Conservation (phyloP, 371 early-diverging fungal genomes). For the Nematocida displodere region DNA sequence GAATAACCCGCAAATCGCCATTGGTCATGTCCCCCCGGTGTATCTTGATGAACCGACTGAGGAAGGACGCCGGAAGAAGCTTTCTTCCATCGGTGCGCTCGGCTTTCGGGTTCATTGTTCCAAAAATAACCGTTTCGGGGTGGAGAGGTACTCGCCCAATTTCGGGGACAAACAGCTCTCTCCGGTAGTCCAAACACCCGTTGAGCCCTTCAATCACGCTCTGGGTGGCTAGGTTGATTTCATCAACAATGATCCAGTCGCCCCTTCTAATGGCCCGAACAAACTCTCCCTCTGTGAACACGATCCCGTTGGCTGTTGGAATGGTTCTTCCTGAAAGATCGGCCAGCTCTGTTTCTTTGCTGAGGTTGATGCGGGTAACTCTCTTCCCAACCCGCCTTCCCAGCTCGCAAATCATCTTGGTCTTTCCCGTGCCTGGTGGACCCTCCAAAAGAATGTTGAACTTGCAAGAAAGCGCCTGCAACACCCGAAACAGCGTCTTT, state of each 20-base stretch:
- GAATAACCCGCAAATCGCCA: constrained; percentile 57
- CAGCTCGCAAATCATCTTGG: constrained; percentile 78
- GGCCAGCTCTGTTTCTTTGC: constrained; percentile 95
- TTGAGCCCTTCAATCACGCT: constrained; percentile 97
- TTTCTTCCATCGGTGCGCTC: constrained; percentile 92
- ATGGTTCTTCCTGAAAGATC: constrained; percentile 80
- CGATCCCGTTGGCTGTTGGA: constrained; percentile 48
- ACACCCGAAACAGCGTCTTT: constrained; percentile 76
- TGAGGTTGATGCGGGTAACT: constrained; percentile 88
- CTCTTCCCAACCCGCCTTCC: constrained; percentile 71
- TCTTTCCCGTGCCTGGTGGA: constrained; percentile 92
- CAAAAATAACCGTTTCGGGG: constrained; percentile 82
- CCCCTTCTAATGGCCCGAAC: constrained; percentile 85
- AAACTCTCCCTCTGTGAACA: constrained; percentile 75
- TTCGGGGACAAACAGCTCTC: constrained; percentile 70
- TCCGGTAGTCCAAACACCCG: constrained; percentile 92
- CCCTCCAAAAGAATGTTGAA: constrained; percentile 94
- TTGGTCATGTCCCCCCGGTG: constrained; percentile 69
- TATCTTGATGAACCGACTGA: constrained; percentile 90
- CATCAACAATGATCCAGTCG: constrained; percentile 94
- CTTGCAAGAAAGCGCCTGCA: constrained; percentile 73
- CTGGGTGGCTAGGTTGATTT: constrained; percentile 95
- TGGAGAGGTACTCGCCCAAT: constrained; percentile 15
- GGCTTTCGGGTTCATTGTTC: constrained; percentile 87
- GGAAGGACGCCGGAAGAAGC: constrained; percentile 90